Base-by-base conservation (phyloP, 2,329 filamentous ascomycete species). In the Fusarium setosum region DNA sequence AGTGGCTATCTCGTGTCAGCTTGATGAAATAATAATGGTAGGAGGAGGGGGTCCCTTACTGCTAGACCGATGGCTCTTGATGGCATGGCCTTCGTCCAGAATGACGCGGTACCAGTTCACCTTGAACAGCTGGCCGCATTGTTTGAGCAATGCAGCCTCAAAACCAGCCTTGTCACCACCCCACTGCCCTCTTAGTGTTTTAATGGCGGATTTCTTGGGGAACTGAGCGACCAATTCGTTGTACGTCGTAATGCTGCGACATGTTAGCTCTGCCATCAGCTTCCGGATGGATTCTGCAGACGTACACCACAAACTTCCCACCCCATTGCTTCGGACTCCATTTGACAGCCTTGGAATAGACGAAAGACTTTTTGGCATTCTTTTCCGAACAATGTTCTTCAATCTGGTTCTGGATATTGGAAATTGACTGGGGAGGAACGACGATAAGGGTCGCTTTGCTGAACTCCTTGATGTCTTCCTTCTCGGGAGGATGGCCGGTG, bases 21-120 rank as follows among this genome's bases (percentile, higher is more conserved):
- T 32, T 9, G 31, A n/a, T n/a, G n/a, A n/a, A 34, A 18, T 6
- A 21, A n/a, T 10, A 11, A 13, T n/a, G 21, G 6, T 3, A 2
- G 6, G 5, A 1, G 11, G 3, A 8, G n/a, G n/a, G n/a, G n/a
- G 3, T 1, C 1, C 70, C 75, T 58, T 54, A 79, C 78, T 74
- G 9, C 64, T 53, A 0, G 74, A 72, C 0, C 56, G 56, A 6
- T 80, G 73, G 26, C 86, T 88, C 61, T 88, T 88, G 60, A 89
- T 86, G 0, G 67, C 67, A 48, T 88, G 86, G 0, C 82, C 85
- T 66, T 89, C 87, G 42, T 89, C 87, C 0, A 89, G 74, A 2
- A 89, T 79, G 4, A 89, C 60, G 2, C 88, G 75, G 37, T 84
- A 80, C 76, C 81, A 87, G 0, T 76, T 72, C 4, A 81, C 67